Conservation (phyloP, 257 asterid species). For the Fraxinus anomala region DNA sequence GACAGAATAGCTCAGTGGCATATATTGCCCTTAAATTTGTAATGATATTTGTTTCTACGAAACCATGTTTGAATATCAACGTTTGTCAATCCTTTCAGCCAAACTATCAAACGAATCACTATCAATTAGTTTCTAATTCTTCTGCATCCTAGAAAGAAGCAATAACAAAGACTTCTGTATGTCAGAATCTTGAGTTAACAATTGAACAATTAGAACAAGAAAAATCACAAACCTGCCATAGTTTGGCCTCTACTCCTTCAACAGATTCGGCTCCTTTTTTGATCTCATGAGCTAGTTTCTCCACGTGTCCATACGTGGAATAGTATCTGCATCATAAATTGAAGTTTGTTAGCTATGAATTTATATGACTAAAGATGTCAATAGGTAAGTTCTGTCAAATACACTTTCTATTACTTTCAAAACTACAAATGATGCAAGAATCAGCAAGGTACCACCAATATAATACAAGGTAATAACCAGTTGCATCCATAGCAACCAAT, state of each 20-base stretch:
- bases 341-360: slow-evolving; percentile 8
- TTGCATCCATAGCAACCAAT: not conserved
- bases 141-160: not conserved
- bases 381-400: not conserved
- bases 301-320: slow-evolving; percentile 71
- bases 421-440: not conserved
- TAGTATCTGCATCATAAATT: slow-evolving; percentile 45
- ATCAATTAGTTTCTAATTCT: not conserved
- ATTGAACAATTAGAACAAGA: not conserved
- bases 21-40: not conserved
- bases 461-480: not conserved
- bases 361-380: not conserved
- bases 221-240: slow-evolving; percentile 60
- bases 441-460: not conserved
- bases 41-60: not conserved
- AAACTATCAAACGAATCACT: not conserved
- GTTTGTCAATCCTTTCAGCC: not conserved
- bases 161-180: not conserved
- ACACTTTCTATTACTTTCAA: not conserved
- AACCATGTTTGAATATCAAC: not conserved
- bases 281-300: slow-evolving; percentile 66
- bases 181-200: not conserved
- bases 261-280: slow-evolving; percentile 70
- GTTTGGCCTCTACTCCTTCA: slow-evolving; percentile 67
- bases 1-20: too few species aligned